A percentile compares a stretch with the other conserved stretches of the same genome.
These are phyloP conservation scores for Pseudogymnoascus sp. DNA, from an alignment of 2,329 filamentous ascomycete species.

Conservation along the genomic window DNA sequence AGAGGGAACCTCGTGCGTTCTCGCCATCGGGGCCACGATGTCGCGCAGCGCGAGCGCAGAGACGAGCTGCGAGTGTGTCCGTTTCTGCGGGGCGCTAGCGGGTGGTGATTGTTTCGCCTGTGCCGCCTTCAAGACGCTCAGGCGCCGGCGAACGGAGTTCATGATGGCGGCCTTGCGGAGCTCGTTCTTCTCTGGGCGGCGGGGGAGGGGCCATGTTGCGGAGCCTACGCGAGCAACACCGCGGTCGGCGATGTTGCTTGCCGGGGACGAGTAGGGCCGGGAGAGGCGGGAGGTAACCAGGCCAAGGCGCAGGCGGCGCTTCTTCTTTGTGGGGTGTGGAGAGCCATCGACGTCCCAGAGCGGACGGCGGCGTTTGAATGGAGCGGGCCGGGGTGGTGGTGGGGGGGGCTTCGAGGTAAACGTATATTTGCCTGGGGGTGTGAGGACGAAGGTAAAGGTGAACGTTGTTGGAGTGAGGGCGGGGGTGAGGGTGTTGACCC, in stretches of 20 bases:
- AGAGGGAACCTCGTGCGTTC: slow-evolving; percentile 17
- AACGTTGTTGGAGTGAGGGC: slow-evolving; percentile 15
- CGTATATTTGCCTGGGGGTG: slow-evolving; percentile 26
- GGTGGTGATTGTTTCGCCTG: background rate
- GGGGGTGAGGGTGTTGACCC: slow-evolving; percentile 15
- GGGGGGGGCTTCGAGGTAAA: slow-evolving; percentile 26
- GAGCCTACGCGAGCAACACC: slow-evolving; percentile 34
- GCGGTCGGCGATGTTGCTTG: slow-evolving; percentile 60
- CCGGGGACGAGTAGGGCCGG: slow-evolving; percentile 58
- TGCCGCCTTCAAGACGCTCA: slow-evolving; percentile 26
- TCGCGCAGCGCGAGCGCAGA: slow-evolving; percentile 20
- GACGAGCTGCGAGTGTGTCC: slow-evolving; percentile 15
- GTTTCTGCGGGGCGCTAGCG: background rate
- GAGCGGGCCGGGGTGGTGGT: slow-evolving; percentile 13
- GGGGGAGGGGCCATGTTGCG: slow-evolving; percentile 38
- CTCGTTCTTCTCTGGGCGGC: slow-evolving; percentile 38
- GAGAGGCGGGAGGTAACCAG: slow-evolving; percentile 65
- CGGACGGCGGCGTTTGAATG: slow-evolving; percentile 26
- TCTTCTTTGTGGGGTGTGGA: slow-evolving; percentile 41
- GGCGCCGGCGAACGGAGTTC: slow-evolving; percentile 47
- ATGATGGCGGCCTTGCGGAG: slow-evolving; percentile 58
- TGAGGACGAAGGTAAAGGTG: slow-evolving; percentile 31
- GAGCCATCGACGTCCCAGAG: slow-evolving; percentile 28
- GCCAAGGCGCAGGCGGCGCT: slow-evolving; percentile 52
- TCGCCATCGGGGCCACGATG: slow-evolving; percentile 21